Conservation (phyloP, 441 rosid genomes). For the Erysimum cheiri region DNA sequence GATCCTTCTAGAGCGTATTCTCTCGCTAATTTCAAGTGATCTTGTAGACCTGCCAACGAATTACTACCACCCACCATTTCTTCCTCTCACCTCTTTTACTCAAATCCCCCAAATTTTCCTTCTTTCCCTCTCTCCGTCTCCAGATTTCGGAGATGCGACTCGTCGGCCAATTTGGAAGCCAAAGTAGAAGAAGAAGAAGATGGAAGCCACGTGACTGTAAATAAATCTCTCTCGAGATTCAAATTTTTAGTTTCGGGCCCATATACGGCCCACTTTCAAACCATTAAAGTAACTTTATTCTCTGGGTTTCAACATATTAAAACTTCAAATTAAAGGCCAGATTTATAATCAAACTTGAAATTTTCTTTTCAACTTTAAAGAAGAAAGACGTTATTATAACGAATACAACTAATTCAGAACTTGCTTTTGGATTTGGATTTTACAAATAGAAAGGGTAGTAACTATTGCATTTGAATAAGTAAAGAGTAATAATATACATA, state of each 20-base stretch:
- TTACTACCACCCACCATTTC: slow-evolving; percentile 66
- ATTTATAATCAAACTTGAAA: background rate
- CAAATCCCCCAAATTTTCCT: slow-evolving; percentile 2
- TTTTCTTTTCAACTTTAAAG: slow-evolving; percentile 9
- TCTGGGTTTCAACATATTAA: background rate
- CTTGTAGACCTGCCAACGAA: slow-evolving; percentile 83
- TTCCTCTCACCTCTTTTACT: slow-evolving; percentile 19
- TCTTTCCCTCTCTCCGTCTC: slow-evolving; percentile 39
- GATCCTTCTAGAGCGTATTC: slow-evolving; percentile 98
- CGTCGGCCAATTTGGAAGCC: slow-evolving; percentile 42
- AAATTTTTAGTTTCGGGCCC: slow-evolving; percentile 29
- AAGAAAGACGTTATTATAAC: background rate
- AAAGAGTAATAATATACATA: background rate
- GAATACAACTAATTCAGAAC: background rate
- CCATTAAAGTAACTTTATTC: slow-evolving; percentile 29
- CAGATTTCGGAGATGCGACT: slow-evolving; percentile 38
- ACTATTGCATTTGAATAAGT: background rate
- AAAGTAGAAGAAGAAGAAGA: slow-evolving; percentile 23
- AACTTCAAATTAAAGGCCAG: slow-evolving; percentile 34
- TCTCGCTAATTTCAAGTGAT: slow-evolving; percentile 93
- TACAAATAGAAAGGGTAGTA: background rate
- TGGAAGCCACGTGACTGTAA: slow-evolving; percentile 36
- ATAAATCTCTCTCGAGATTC: no score
- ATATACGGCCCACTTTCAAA: slow-evolving; percentile 34
- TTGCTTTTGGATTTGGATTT: background rate